Evolutionary conservation across 2,329 filamentous ascomycete genomes (phyloP).

Genomic region (Talaromyces sp.): DNA sequence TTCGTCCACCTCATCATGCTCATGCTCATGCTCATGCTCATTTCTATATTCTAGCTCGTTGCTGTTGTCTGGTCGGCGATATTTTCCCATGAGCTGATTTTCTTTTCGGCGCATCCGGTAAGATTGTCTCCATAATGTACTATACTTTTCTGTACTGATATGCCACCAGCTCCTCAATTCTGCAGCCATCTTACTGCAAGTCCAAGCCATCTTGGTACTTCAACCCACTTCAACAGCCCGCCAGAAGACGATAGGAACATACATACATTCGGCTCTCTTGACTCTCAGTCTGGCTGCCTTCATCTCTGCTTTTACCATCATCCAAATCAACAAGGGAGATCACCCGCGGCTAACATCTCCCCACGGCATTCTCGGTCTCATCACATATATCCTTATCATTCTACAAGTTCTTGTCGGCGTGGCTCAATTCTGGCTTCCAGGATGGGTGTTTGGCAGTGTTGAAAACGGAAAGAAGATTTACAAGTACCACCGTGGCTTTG

Average conservation of each 20-base stretch:
- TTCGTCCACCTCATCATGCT: not conserved
- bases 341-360: slow-evolving; percentile 66
- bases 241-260: slow-evolving; percentile 63
- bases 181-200: slow-evolving; percentile 65
- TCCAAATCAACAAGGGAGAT: slow-evolving; percentile 69
- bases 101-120: slow-evolving; percentile 87
- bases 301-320: slow-evolving; percentile 37
- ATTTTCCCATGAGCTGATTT: slow-evolving; percentile 62
- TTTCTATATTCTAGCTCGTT: slow-evolving; percentile 47
- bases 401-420: slow-evolving; percentile 74
- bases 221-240: slow-evolving; percentile 75
- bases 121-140: slow-evolving; percentile 40
- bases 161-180: slow-evolving; percentile 46
- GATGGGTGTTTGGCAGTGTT: slow-evolving; percentile 64
- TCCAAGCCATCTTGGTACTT: slow-evolving; percentile 75
- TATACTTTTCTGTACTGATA: not conserved
- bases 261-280: slow-evolving; percentile 62
- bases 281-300: slow-evolving; percentile 47
- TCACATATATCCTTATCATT: slow-evolving; percentile 63
- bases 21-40: not conserved
- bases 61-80: slow-evolving; percentile 73
- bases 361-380: slow-evolving; percentile 77
- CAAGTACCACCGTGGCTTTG: slow-evolving; percentile 78
- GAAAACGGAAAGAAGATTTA: slow-evolving; percentile 76
- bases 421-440: slow-evolving; percentile 71